These are phyloP conservation scores for Hypoxylon sp. DNA, from an alignment of 2,329 filamentous ascomycete species.

Conservation along the genomic window DNA sequence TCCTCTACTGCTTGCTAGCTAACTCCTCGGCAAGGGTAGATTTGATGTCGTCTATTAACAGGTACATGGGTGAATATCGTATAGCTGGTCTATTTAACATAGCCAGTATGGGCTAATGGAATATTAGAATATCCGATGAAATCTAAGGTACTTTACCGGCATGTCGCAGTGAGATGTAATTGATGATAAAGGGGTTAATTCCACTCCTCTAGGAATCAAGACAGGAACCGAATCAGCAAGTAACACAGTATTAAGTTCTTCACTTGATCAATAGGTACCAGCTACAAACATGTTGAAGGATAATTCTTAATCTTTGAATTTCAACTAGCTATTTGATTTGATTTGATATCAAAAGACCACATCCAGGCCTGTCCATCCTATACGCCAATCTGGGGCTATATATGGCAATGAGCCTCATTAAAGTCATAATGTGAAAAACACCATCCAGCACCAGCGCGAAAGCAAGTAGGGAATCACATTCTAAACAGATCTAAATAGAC, in stretches of 20 bases:
- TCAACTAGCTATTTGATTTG: neutral
- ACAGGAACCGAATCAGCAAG: neutral
- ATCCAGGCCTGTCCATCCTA: conserved; percentile 6
- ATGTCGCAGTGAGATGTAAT: neutral
- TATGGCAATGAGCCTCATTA: conserved; percentile 18
- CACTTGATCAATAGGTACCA: neutral
- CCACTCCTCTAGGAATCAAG: neutral
- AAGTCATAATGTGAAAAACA: conserved; percentile 10
- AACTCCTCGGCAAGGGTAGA: neutral
- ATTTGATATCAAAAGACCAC: conserved; percentile 13
- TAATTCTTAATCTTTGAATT: neutral
- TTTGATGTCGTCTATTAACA: neutral
- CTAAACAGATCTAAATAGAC: neutral
- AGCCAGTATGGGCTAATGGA: neutral
- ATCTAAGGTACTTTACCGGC: neutral
- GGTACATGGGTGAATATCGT: neutral
- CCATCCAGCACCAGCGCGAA: neutral
- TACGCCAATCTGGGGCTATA: conserved; percentile 7
- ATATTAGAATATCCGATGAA: neutral
- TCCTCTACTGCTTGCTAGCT: neutral
- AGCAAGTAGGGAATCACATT: neutral
- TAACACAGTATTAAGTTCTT: neutral
- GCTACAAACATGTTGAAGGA: neutral
- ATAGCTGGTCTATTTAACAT: neutral
- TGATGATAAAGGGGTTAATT: neutral